Base-by-base conservation (phyloP, 208 protist species). In the Naegleria gruberi region DNA sequence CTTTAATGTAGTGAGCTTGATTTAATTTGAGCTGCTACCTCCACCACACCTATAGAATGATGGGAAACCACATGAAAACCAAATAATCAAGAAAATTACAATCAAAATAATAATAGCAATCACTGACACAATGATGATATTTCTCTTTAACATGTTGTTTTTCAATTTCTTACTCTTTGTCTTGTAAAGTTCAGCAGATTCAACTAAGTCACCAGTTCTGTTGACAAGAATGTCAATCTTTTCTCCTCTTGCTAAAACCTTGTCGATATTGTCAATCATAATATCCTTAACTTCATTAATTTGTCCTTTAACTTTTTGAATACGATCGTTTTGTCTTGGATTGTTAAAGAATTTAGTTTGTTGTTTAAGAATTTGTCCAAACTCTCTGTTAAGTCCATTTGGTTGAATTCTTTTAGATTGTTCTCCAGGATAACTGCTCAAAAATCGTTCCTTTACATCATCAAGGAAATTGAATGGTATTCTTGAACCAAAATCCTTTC, bases 231-330 rank as follows among this genome's bases (percentile, higher is more conserved):
- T 26, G 65, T 88, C 84, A 65, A 88, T 88, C n/a, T 88, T 55
- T 26, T 88, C 45, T 65, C 84, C 84, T 65, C 84, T 55, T 6
- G 57, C 84, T 23, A 88, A 65, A 51, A 88, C 84, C 26, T 88
- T 88, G 40, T 84, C 84, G 65, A 88, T 65, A 65, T 88, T 88
- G 26, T 55, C 26, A 88, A 88, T 65, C 44, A 65, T 88, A 30
- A 65, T 42, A 7, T 65, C 43, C n/a, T 65, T 88, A 43, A 65
- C 43, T 65, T 88, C 43, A 19, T 65, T 7, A 73, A 65, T 65
- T 65, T 88, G 84, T 43, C 45, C 44, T 88, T 42, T 88, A 6
- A 65, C 34, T 26, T 65, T 88, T 40, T 10, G 8, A 43, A 65
- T 41, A 40, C 46, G 46, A 43, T 88, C 84, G 1, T 7, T 43